Base-by-base conservation (phyloP, 768 basidiomycete species). In the Russula sp. region DNA sequence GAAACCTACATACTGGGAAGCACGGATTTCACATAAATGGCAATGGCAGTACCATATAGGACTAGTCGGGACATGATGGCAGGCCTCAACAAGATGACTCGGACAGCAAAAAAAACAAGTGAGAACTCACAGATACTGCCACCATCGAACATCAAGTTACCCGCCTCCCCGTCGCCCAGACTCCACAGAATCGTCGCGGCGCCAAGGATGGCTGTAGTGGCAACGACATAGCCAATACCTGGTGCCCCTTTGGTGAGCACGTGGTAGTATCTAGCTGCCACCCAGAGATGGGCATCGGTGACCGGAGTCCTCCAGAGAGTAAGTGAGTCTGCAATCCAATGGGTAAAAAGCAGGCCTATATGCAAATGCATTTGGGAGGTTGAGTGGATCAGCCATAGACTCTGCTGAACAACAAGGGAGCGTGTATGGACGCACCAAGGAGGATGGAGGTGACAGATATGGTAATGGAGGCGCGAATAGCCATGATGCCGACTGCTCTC, bases 261-360 rank as follows among this genome's bases (percentile, higher is more conserved):
- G 40, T 88, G 82, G 72, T 94, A 94, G 73, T 94, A 94, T 57
- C 81, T 76, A 7, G 91, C 91, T 2, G 91, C 86, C 8, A 84
- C 87, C 87, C 89, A 91, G 13, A 94, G 79, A 67, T 88, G 84
- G 65, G 85, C 84, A 69, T 94, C 90, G n/a, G 88, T 92, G 68
- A 75, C 68, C 48, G 91, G 90, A 13, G 88, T 84, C 76, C 89
- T 91, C 91, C 91, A 94, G 45, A 94, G 79, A 39, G 91, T 94
- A 56, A 91, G 77, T 1, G 90, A 92, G 78, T 94, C 91, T n/a
- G 91, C 91, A 65, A 91, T 92, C 91, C 91, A 94, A 71, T 94
- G 88, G 40, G 90, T 92, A 72, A 91, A 91, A 5, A 94, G 79
- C 51, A 87, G 77, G 55, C 91, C 91, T 92, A 72, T 49, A 39